Conservation (phyloP, 1,284 basidiomycete species). For the Cutaneotrichosporon sp. region DNA sequence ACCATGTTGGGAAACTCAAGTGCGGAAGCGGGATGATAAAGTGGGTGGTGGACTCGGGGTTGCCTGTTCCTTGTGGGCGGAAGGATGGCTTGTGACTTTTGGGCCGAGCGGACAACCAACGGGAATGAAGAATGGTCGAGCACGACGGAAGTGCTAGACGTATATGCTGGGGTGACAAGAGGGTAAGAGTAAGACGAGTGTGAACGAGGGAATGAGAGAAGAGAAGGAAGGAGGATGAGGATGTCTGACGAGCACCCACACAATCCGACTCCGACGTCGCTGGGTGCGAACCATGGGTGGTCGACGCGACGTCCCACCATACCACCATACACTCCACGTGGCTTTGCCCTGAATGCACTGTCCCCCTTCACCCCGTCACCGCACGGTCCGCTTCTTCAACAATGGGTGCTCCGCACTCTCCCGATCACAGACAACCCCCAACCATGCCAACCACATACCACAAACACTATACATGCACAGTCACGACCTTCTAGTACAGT, state of each 20-base stretch:
- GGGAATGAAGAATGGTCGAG: background rate
- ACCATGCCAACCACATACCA: background rate
- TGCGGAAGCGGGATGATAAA: background rate
- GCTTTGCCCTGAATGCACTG: background rate
- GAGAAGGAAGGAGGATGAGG: background rate
- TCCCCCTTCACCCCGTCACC: too few relatives aligned
- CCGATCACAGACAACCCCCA: background rate
- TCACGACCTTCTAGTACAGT: background rate
- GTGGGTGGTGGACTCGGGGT: background rate
- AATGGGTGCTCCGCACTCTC: background rate
- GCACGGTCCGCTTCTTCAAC: background rate
- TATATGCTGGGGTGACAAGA: background rate
- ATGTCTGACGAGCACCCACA: too few relatives aligned
- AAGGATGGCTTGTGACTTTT: background rate
- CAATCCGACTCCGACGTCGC: too few relatives aligned
- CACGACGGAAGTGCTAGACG: background rate
- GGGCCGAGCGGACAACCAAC: background rate
- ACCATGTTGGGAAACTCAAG: constrained; percentile 26
- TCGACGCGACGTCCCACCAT: too few relatives aligned
- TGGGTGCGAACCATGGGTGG: too few relatives aligned
- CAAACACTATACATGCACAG: background rate
- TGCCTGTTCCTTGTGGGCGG: background rate
- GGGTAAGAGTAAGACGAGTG: background rate
- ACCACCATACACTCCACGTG: too few relatives aligned
- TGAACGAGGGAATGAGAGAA: constrained; percentile 1